Evolutionary conservation across 2,329 filamentous ascomycete genomes (phyloP), one percentile per base, ranked within the genome.

Genomic region (Exophiala alcalophila): DNA sequence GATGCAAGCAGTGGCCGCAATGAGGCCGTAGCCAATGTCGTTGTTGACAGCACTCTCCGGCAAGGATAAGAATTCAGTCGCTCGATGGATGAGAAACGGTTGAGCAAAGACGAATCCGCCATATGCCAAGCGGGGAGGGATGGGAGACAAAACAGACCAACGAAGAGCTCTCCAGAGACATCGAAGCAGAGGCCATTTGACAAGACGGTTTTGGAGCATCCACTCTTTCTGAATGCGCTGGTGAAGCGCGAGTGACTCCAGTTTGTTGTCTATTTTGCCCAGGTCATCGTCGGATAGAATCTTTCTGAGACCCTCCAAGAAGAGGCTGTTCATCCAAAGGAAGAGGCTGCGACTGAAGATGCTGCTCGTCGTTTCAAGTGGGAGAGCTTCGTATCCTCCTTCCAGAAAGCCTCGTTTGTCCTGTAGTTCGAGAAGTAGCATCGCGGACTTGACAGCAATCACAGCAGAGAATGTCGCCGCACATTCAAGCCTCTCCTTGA

Each of bases 351-450:
- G 61, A 44, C 63, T 74, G 47, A 70, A 70, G n/a, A 73, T 60
- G 3, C 73, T 67, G 31, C 68, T 72, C 1, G 70, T 76, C 3
- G 68, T 69, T 54, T 80, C 77, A 0, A 64, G 67, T 1, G 74
- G 72, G 28, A 63, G 66, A 2, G 53, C 46, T 1, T 60, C 57
- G 30, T 66, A 70, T 18, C 63, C 57, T 2, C 57, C 44, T 10
- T 61, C 56, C 2, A 74, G 56, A 5, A 70, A 59, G 3, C 52
- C 50, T 31, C 63, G 55, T 52, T 76, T 77, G n/a, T 69, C 63
- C 8, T 57, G 50, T 2, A 66, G 60, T 52, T 76, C 74, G 1
- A 72, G 57, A 9, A 70, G 40, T 1, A 71, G 56, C 0, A 74
- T 24, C 53, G 19, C 71, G 43, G 4, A 65, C 4, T 73, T 74